Percentiles rank a stretch among this genome's conserved stretches.
These are phyloP conservation scores for Tuber brumale DNA, from an alignment of 495 filamentous ascomycete species.

Conservation along the genomic window DNA sequence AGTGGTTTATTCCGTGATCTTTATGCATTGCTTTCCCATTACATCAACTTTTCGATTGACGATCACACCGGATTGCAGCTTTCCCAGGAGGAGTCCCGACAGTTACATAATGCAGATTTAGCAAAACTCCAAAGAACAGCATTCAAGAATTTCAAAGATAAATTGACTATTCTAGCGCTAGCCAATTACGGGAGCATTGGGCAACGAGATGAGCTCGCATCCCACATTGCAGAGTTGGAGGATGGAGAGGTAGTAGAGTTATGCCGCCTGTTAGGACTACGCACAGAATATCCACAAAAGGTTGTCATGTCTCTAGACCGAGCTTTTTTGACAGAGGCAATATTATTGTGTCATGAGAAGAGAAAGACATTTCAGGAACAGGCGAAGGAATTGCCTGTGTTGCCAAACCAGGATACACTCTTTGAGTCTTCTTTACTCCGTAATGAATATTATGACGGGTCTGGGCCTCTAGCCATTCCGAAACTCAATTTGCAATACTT, in stretches of 20 bases:
- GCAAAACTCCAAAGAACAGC: slow-evolving; percentile 74
- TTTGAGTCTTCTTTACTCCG: slow-evolving; percentile 78
- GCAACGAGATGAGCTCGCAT: slow-evolving; percentile 67
- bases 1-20: slow-evolving; percentile 80
- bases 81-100: slow-evolving; percentile 64
- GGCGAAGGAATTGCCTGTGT: slow-evolving; percentile 59
- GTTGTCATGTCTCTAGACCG: slow-evolving; percentile 57
- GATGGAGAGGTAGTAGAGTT: slow-evolving; percentile 67
- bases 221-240: slow-evolving; percentile 63
- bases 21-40: slow-evolving; percentile 71
- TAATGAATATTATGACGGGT: slow-evolving; percentile 84
- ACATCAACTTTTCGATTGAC: slow-evolving; percentile 79
- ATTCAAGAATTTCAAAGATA: slow-evolving; percentile 79
- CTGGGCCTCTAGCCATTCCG: slow-evolving; percentile 79
- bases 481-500: slow-evolving; percentile 96
- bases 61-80: slow-evolving; percentile 79
- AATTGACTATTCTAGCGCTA: slow-evolving; percentile 80
- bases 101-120: slow-evolving; percentile 66
- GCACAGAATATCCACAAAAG: slow-evolving; percentile 70
- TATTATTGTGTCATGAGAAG: slow-evolving; percentile 72
- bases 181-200: slow-evolving; percentile 89
- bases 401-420: slow-evolving; percentile 79
- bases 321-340: slow-evolving; percentile 63
- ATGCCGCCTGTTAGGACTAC: slow-evolving; percentile 63
- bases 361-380: slow-evolving; percentile 77